These are phyloP conservation scores for Amylocarpus encephaloides DNA, from an alignment of 2,329 filamentous ascomycete genomes.

Conservation along the genomic window DNA sequence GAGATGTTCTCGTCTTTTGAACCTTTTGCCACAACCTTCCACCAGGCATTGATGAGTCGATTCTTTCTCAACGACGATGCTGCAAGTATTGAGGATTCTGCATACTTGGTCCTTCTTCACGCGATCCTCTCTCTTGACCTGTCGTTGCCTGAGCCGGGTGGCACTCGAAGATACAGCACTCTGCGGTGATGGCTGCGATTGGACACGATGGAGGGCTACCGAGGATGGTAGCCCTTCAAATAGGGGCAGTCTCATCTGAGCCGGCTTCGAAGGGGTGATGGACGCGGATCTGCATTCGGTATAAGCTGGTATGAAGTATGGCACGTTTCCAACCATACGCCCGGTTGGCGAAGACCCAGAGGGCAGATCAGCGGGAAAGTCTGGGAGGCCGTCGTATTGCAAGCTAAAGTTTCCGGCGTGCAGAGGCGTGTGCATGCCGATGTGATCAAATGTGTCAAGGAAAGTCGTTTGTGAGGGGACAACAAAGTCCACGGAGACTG, in stretches of 20 bases:
- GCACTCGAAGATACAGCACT: background rate
- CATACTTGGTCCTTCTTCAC: background rate
- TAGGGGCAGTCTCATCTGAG: background rate
- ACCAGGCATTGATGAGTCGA: conserved; percentile 38
- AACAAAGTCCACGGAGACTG: conserved; percentile 19
- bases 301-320: conserved; percentile 2
- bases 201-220: conserved; percentile 11
- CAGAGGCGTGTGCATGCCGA: conserved; percentile 13
- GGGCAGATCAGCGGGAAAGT: conserved; percentile 4
- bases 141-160: background rate
- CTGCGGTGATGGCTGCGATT: background rate
- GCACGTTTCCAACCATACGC: conserved; percentile 1
- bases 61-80: conserved; percentile 27
- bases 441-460: conserved; percentile 15
- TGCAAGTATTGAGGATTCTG: background rate
- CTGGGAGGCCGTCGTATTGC: conserved; percentile 9
- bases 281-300: conserved; percentile 2
- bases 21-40: conserved; percentile 38
- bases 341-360: background rate
- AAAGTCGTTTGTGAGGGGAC: conserved; percentile 26
- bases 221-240: conserved; percentile 3
- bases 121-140: background rate
- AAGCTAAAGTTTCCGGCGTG: conserved; percentile 8
- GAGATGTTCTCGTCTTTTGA: conserved; percentile 43
- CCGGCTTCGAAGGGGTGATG: conserved; percentile 7